Evolutionary conservation across 257 asterid genomes (phyloP), one percentile per base, ranked within the genome.

Genomic region (Ilex asprella): DNA sequence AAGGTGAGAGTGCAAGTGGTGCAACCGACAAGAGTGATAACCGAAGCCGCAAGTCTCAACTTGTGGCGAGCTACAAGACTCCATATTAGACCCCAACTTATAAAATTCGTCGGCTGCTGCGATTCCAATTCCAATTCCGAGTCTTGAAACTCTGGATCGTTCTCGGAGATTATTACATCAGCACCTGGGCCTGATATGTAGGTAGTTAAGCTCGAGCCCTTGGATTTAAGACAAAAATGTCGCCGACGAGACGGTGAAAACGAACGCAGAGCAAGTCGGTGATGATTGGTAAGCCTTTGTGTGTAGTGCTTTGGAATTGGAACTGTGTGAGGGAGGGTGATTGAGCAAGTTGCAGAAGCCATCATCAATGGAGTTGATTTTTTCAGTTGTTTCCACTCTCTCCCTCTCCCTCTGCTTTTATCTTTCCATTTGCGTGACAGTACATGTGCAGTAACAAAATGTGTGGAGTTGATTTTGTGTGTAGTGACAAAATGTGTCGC

Each of bases 81-180:
- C 96, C 93, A 89, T 63, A 89, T 21, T 47, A 92, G 68, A n/a
- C 87, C 94, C 99, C 97, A 89, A 55, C 82, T 84, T 67, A 92
- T 74, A 39, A 72, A 85, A 55, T 92, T 80, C 60, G 69, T 63
- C 9, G 97, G 86, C 75, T 80, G 69, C 60, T 69, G 65, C 44
- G 68, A 75, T 59, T 43, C 74, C 6, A 52, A 54, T 58, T 69
- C 71, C 39, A 50, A 44, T 41, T 58, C 67, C 2, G 83, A 64
- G 50, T 65, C 88, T 35, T 83, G 81, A 44, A 79, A 61, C 65
- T 77, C 85, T n/a, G 87, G 91, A 30, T 85, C 84, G 57, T 67
- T 75, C 55, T 83, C 95, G 11, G 95, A 72, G 39, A 80, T 91
- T 62, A 78, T 70, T 21, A 88, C 82, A 44, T 91, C 98, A 58